A percentile compares a stretch with the other conserved stretches of the same genome.
Conservation (phyloP, 2,329 filamentous ascomycete genomes). For the Phyllosticta paracitricarpa region DNA sequence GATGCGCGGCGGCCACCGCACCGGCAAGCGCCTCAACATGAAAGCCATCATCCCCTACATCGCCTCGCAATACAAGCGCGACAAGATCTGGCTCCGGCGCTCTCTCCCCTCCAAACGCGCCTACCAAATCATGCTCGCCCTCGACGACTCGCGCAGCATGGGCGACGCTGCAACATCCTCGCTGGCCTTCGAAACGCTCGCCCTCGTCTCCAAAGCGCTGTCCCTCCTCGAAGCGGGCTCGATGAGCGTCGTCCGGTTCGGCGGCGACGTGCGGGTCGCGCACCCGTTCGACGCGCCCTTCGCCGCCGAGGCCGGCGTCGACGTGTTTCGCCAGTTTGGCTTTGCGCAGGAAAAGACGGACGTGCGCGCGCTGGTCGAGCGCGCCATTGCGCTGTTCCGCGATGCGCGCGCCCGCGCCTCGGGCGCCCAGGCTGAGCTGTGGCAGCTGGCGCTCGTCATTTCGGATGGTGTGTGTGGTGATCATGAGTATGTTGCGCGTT, state of each 20-base stretch:
- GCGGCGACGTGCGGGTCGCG: conserved; percentile 69
- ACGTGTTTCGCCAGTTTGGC: conserved; percentile 72
- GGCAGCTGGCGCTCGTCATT: conserved; percentile 90
- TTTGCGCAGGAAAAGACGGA: conserved; percentile 84
- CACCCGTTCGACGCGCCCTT: conserved; percentile 81
- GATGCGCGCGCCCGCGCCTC: conserved; percentile 56
- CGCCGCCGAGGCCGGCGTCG: conserved; percentile 68
- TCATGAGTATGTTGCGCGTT: conserved; percentile 69
- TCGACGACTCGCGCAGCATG: conserved; percentile 95
- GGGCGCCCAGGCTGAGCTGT: conserved; percentile 48
- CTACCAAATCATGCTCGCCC: conserved; percentile 95
- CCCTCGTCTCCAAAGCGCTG: conserved; percentile 77
- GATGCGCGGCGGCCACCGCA: conserved; percentile 91
- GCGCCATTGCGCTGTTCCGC: conserved; percentile 73
- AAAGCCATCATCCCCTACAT: conserved; percentile 99
- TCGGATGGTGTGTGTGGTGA: conserved; percentile 90
- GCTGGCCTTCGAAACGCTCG: conserved; percentile 86
- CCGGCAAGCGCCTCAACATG: conserved; percentile 96
- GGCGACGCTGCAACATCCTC: conserved; percentile 65
- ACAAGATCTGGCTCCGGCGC: conserved; percentile 99
- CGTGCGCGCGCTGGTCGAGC: conserved; percentile 64
- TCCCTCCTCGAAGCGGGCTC: conserved; percentile 92
- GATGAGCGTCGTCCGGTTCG: conserved; percentile 85
- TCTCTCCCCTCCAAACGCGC: conserved; percentile 83
- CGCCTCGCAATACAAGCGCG: conserved; percentile 92